Conservation (phyloP, 2,329 filamentous ascomycete species). For the Pestalotiopsis sp. region DNA sequence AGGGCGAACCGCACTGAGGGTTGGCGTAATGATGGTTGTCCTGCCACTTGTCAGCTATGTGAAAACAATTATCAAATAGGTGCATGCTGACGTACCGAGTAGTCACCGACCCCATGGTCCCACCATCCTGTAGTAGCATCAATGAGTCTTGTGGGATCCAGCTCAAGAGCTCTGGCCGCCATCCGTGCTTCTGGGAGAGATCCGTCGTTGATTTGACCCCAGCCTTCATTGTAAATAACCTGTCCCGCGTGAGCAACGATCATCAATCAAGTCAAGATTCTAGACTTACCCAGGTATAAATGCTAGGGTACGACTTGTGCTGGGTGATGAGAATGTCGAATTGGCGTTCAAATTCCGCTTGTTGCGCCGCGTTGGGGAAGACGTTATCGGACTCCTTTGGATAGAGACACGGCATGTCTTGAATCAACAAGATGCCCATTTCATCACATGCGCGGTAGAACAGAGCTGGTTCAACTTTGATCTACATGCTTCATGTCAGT, state of each 20-base stretch:
- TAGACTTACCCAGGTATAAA: constrained; percentile 61
- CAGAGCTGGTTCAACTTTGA: constrained; percentile 68
- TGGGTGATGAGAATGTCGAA: constrained; percentile 64
- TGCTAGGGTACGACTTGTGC: constrained; percentile 66
- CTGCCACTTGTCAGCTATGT: constrained; percentile 26
- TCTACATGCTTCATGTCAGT: constrained; percentile 35
- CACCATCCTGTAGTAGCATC: constrained; percentile 67
- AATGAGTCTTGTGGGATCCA: constrained; percentile 68
- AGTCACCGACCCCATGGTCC: constrained; percentile 71
- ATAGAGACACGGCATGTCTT: constrained; percentile 72
- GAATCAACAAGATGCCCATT: constrained; percentile 67
- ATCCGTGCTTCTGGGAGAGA: constrained; percentile 60
- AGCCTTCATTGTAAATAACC: constrained; percentile 74
- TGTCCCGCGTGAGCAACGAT: constrained; percentile 19
- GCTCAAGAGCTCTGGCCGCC: constrained; percentile 52
- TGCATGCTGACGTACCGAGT: constrained; percentile 35
- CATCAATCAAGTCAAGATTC: background rate
- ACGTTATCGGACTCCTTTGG: constrained; percentile 40
- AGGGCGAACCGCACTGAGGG: constrained; percentile 72
- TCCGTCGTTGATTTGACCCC: constrained; percentile 59
- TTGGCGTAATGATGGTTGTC: constrained; percentile 76
- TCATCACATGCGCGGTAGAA: constrained; percentile 71
- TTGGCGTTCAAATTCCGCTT: constrained; percentile 58
- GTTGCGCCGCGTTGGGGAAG: constrained; percentile 44
- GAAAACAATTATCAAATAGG: background rate